Conservation (phyloP, 2,329 filamentous ascomycete species). For the Colletotrichum plurivorum region DNA sequence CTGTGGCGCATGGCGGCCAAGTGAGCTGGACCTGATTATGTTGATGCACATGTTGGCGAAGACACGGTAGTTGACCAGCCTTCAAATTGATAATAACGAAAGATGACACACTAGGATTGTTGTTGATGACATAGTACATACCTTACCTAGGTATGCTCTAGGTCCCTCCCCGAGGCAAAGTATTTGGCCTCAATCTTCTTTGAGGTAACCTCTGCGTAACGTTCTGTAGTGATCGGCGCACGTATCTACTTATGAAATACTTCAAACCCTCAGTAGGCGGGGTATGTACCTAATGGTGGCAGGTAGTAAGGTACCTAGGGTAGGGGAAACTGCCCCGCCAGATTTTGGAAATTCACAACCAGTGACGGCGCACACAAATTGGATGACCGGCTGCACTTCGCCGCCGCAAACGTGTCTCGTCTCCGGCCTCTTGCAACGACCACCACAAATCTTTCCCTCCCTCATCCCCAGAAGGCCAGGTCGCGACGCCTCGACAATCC, state of each 20-base stretch:
- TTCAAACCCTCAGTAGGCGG: constrained; percentile 28
- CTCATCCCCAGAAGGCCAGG: constrained; percentile 36
- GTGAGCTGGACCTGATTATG: no score
- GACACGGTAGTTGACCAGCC: no score
- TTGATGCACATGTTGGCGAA: no score
- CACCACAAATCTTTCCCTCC: constrained; percentile 30
- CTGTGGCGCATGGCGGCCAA: no score
- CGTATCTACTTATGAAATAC: background rate
- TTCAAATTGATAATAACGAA: no score
- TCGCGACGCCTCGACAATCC: constrained; percentile 36
- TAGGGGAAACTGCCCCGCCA: constrained; percentile 40
- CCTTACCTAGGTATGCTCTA: no score
- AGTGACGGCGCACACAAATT: constrained; percentile 41
- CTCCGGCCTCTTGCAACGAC: constrained; percentile 29
- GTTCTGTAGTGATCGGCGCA: no score
- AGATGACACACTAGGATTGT: no score
- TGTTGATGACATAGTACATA: no score
- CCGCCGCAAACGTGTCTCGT: constrained; percentile 28
- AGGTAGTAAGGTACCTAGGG: constrained; percentile 17
- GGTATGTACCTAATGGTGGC: constrained; percentile 17
- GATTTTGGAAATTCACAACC: constrained; percentile 40
- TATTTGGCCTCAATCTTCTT: no score
- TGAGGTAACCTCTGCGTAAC: constrained; percentile 2
- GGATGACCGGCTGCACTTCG: constrained; percentile 40
- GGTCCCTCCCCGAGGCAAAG: no score